Base-by-base conservation (phyloP, 768 basidiomycete genomes). In the Lactarius hatsudake region DNA sequence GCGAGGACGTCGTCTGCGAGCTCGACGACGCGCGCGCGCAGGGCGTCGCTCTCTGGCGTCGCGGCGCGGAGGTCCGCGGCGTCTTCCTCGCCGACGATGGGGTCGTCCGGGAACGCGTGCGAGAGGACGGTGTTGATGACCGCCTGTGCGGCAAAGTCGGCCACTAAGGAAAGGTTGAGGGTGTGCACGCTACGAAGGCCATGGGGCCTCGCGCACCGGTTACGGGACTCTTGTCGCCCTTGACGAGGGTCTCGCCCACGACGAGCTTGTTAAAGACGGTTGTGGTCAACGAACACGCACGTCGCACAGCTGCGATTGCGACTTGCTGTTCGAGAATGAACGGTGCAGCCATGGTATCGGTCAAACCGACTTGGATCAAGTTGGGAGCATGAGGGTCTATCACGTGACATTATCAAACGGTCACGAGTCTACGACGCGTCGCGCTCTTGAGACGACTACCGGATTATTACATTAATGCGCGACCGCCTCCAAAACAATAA, bases 41-140 rank as follows among this genome's bases (percentile, higher is more conserved):
- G 77, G 0, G 71, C 73, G 10, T 68, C 72, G 3, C 81, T 83
- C 2, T 40, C 56, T 2, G 17, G 34, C 18, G 43, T 59, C n/a
- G 53, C n/a, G 18, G 73, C 75, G 8, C 90, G 85, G 23, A 98
- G 78, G 62, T 94, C 92, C 0, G 85, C 80, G 0, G 96, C 89
- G 75, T 97, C 94, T 77, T 99, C 96, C 77, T 99, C 97, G 38
- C 96, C 97, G 45, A 98, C 89, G 74, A 98, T 93, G 10, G 85
- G 85, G 77, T 98, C 95, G 0, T 81, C 72, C 0, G 96, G 96
- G 78, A 97, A 98, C 0, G 88, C 86, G 15, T 80, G 79, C 18
- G 77, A 75, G 42, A 99, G 84, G 73, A 98, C 89, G 9, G 88
- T 82, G 67, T 90, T 90, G 72, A 99, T 88, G 51, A 98, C 86